Percentiles rank a stretch among this genome's conserved stretches.
phyloP scores from a whole-genome alignment of 2,329 filamentous ascomycete genomes.

The Colletotrichum sp. region DNA sequence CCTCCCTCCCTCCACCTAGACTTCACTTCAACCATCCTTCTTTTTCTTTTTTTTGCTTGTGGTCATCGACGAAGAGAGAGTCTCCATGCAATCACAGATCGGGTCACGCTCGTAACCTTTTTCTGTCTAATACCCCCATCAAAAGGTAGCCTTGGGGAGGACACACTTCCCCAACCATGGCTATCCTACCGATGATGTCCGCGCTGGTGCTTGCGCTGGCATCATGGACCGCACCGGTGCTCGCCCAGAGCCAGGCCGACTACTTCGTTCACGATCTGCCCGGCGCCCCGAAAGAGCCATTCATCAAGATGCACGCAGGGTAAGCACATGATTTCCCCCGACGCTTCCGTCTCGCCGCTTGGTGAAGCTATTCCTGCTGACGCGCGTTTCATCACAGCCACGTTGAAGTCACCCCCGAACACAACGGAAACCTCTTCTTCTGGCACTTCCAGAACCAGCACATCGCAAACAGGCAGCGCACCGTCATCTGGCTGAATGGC shows the following conservation, averaged over 20 bases:
- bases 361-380: slow-evolving; percentile 23
- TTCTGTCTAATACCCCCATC: not conserved
- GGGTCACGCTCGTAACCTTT: not conserved
- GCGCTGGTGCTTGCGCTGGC: slow-evolving; percentile 42
- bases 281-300: slow-evolving; percentile 75
- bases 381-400: slow-evolving; percentile 63
- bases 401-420: slow-evolving; percentile 83
- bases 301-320: slow-evolving; percentile 98
- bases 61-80: not conserved
- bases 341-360: not conserved
- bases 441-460: slow-evolving; percentile 98
- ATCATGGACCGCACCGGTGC: slow-evolving; percentile 42
- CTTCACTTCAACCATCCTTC: not conserved
- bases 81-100: slow-evolving; percentile 1
- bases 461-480: slow-evolving; percentile 88
- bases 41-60: not conserved
- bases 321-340: slow-evolving; percentile 50
- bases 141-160: slow-evolving; percentile 18
- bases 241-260: slow-evolving; percentile 61
- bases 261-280: slow-evolving; percentile 90
- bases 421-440: slow-evolving; percentile 96
- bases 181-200: slow-evolving; percentile 24
- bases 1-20: not conserved
- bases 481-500: slow-evolving; percentile 96
- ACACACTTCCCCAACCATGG: slow-evolving; percentile 21